phyloP scores from a whole-genome alignment of 805 yeast genomes.

The Dipodascopsis uninucleata region DNA sequence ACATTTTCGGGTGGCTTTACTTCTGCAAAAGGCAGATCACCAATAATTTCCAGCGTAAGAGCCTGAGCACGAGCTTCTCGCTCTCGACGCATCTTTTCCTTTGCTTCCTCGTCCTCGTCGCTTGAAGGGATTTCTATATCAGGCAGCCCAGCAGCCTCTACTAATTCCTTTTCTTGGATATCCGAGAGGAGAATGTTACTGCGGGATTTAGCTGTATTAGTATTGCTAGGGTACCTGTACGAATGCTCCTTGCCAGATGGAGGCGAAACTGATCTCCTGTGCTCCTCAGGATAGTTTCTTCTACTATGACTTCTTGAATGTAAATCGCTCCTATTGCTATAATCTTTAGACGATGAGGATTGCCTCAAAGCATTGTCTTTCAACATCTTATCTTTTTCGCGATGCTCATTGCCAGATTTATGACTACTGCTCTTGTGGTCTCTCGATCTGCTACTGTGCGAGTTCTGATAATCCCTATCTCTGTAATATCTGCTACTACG shows the following conservation, averaged over 20 bases:
- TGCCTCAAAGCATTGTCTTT: too few species aligned
- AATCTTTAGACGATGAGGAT: too few species aligned
- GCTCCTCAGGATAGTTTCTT: too few species aligned
- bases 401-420: too few species aligned
- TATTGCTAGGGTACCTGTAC: too few species aligned
- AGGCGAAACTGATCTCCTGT: too few species aligned
- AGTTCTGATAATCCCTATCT: background rate
- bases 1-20: conserved; percentile 60
- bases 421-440: too few species aligned
- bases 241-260: too few species aligned
- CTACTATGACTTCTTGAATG: too few species aligned
- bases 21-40: conserved; percentile 58
- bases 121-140: conserved; percentile 30
- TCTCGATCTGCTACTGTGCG: background rate
- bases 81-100: conserved; percentile 32
- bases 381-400: too few species aligned
- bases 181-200: conserved; percentile 8
- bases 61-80: conserved; percentile 51
- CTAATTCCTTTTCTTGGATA: conserved; percentile 27
- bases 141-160: too few species aligned
- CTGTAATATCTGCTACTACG: background rate
- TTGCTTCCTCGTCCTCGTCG: conserved; percentile 33
- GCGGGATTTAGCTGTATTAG: conserved; percentile 6
- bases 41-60: conserved; percentile 58
- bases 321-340: too few species aligned